Percentiles rank a stretch among this genome's conserved stretches.
phyloP scores from a whole-genome alignment of 768 basidiomycete genomes.

The Collybia mongolica region DNA sequence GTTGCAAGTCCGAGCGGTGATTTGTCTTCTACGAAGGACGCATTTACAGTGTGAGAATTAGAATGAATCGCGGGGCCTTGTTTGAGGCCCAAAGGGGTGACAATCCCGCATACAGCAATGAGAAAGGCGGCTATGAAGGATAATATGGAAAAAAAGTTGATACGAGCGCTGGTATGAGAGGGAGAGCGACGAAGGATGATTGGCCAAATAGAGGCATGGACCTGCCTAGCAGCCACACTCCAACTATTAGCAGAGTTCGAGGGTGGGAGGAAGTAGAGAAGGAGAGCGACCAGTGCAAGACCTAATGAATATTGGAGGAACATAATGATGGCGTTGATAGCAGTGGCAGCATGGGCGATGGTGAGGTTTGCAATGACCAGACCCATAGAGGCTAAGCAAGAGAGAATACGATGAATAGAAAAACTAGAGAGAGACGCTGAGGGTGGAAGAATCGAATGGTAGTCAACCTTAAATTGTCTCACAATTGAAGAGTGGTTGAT shows the following conservation, averaged over 20 bases:
- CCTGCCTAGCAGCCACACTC: conserved; percentile 16
- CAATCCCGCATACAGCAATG: conserved; percentile 14
- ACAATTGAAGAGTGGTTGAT: too few relatives aligned
- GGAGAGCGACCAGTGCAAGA: conserved; percentile 17
- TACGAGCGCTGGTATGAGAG: neutral
- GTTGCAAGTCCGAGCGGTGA: conserved; percentile 12
- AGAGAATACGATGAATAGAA: too few relatives aligned
- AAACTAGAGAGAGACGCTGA: too few relatives aligned
- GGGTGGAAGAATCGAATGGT: too few relatives aligned
- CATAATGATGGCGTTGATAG: conserved; percentile 18
- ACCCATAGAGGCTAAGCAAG: too few relatives aligned
- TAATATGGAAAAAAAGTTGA: conserved; percentile 14
- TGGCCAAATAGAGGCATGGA: conserved; percentile 20
- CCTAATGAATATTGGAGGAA: conserved; percentile 18
- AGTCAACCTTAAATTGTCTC: too few relatives aligned
- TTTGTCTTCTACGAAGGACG: conserved; percentile 12
- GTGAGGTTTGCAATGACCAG: conserved; percentile 8
- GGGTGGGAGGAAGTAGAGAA: conserved; percentile 14
- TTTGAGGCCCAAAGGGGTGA: conserved; percentile 19
- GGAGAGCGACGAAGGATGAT: conserved; percentile 10
- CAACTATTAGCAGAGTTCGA: conserved; percentile 18
- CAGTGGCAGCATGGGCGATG: conserved; percentile 19
- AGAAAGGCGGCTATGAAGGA: conserved; percentile 12
- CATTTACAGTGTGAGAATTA: neutral
- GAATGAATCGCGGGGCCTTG: conserved; percentile 8